phyloP scores from a whole-genome alignment of 1,284 basidiomycete species.

The Papiliotrema flavescens region DNA sequence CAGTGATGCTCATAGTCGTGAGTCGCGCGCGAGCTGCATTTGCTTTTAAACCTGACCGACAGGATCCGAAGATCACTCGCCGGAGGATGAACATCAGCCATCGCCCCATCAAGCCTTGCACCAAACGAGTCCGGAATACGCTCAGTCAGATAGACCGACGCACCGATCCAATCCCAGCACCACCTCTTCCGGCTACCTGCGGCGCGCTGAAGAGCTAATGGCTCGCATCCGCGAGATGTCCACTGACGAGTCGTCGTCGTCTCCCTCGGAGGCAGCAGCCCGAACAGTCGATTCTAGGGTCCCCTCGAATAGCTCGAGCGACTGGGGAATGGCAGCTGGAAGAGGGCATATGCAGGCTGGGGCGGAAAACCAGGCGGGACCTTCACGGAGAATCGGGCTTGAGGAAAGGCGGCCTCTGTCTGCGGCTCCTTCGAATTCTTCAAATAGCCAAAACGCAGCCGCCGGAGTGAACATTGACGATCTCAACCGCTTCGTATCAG shows the following conservation, averaged over 20 bases:
- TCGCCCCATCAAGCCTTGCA: slow-evolving; percentile 21
- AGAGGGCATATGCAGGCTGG: slow-evolving; percentile 43
- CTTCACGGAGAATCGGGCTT: slow-evolving; percentile 1
- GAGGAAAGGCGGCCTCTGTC: slow-evolving; percentile 7
- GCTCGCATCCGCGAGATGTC: slow-evolving; percentile 55
- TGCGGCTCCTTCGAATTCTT: slow-evolving; percentile 3
- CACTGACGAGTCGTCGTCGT: slow-evolving; percentile 22
- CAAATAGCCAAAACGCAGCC: not conserved
- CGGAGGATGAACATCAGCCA: slow-evolving; percentile 17
- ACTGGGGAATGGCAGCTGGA: slow-evolving; percentile 8
- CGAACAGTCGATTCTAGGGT: not conserved
- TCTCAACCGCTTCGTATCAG: slow-evolving; percentile 76
- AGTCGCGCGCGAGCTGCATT: not conserved
- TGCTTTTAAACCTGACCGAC: not conserved
- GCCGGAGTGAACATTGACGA: slow-evolving; percentile 54
- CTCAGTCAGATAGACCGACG: slow-evolving; percentile 10
- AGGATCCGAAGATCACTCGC: slow-evolving; percentile 17
- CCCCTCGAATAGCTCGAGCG: not conserved
- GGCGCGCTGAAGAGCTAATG: slow-evolving; percentile 73
- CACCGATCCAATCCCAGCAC: slow-evolving; percentile 45
- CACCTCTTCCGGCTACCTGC: slow-evolving; percentile 57
- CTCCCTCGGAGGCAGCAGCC: not conserved
- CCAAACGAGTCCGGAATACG: slow-evolving; percentile 1
- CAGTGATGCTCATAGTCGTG: not conserved
- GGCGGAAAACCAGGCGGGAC: slow-evolving; percentile 28